phyloP scores from a whole-genome alignment of 1,284 basidiomycete genomes.

The Heterobasidion annosum region DNA sequence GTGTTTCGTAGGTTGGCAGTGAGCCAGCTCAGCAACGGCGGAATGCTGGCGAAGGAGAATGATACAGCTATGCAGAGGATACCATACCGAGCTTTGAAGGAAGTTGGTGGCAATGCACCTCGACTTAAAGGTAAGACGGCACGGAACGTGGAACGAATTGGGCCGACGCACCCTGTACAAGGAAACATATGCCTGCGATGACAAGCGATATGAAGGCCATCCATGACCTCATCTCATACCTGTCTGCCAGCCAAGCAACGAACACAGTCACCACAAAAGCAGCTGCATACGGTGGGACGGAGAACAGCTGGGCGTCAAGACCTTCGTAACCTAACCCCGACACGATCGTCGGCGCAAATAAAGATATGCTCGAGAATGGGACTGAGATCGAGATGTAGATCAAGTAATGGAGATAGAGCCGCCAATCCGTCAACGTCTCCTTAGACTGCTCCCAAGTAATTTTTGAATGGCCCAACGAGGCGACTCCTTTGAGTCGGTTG shows the following conservation, averaged over 20 bases:
- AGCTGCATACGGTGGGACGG: slow-evolving; percentile 43
- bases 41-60: slow-evolving; percentile 25
- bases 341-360: slow-evolving; percentile 27
- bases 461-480: slow-evolving; percentile 17
- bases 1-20: slow-evolving; percentile 25
- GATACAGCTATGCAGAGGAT: slow-evolving; percentile 24
- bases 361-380: slow-evolving; percentile 24
- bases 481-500: slow-evolving; percentile 18
- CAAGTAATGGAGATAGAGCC: slow-evolving; percentile 22
- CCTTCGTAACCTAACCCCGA: slow-evolving; percentile 33
- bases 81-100: slow-evolving; percentile 24
- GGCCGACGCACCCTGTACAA: slow-evolving; percentile 9
- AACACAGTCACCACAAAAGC: slow-evolving; percentile 25
- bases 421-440: slow-evolving; percentile 20
- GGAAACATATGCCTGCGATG: slow-evolving; percentile 12
- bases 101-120: slow-evolving; percentile 20
- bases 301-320: slow-evolving; percentile 42
- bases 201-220: slow-evolving; percentile 10
- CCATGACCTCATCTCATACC: slow-evolving; percentile 11
- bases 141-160: too few relatives aligned
- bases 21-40: slow-evolving; percentile 28
- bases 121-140: too few relatives aligned
- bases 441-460: slow-evolving; percentile 19
- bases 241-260: slow-evolving; percentile 13
- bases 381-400: slow-evolving; percentile 23